Percentiles rank a stretch among this genome's conserved stretches.
Evolutionary conservation across 106 monocot genomes (phyloP).

Genomic region (Acanthochlamys bracteata): DNA sequence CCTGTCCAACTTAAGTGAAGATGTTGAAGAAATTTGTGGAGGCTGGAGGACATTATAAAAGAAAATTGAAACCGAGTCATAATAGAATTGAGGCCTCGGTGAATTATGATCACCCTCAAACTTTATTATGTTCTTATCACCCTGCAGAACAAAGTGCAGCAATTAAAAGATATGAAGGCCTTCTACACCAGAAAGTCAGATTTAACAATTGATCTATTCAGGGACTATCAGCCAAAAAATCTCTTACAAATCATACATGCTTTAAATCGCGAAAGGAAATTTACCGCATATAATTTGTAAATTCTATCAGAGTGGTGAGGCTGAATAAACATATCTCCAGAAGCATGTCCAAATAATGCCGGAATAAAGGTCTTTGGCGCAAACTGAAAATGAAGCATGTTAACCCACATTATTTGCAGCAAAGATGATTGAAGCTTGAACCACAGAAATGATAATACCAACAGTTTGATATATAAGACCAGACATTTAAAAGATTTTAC

Average conservation of each 20-base stretch:
- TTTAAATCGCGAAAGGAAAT: not conserved
- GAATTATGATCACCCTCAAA: slow-evolving; percentile 98
- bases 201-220: too few species aligned
- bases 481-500: too few species aligned
- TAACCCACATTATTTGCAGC: not conserved
- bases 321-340: slow-evolving; percentile 76
- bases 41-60: slow-evolving; percentile 95
- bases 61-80: slow-evolving; percentile 97
- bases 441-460: not conserved
- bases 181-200: too few species aligned
- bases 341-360: slow-evolving; percentile 95
- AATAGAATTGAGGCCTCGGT: slow-evolving; percentile 87
- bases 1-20: slow-evolving; percentile 63
- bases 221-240: too few species aligned
- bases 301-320: slow-evolving; percentile 84
- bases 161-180: not conserved
- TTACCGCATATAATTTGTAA: slow-evolving; percentile 83
- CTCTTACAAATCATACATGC: too few species aligned
- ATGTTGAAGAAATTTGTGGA: slow-evolving; percentile 54
- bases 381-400: slow-evolving; percentile 30
- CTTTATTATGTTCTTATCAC: slow-evolving; percentile 93
- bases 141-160: slow-evolving; percentile 53
- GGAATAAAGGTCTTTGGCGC: slow-evolving; percentile 96
- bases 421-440: not conserved
- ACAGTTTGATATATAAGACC: too few species aligned